Evolutionary conservation across 176 grass and related monocot species (phyloP).

Genomic region (Bonia amplexicaulis): DNA sequence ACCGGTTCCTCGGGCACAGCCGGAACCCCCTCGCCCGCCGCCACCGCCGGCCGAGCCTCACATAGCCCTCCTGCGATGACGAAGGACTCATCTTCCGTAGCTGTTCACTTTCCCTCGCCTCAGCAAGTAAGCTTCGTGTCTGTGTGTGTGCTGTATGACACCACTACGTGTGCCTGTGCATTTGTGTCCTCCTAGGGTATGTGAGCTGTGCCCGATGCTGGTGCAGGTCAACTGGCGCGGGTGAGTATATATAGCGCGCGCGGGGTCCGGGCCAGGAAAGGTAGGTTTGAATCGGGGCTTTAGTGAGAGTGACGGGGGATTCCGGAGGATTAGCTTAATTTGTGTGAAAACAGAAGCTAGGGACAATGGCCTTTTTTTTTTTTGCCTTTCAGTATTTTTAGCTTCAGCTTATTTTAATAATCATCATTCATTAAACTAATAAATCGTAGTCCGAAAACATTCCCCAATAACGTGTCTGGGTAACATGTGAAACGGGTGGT

Average conservation of each 20-base stretch:
- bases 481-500: conserved; percentile 34
- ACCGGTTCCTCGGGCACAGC: conserved; percentile 40
- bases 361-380: background rate
- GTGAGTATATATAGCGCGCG: background rate
- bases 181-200: too few species aligned
- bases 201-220: background rate
- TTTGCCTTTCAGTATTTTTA: too few species aligned
- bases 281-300: conserved; percentile 49
- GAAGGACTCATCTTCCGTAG: background rate
- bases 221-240: conserved; percentile 15
- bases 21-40: conserved; percentile 49
- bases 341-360: conserved; percentile 33
- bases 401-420: too few species aligned
- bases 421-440: too few species aligned
- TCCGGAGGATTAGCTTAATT: conserved; percentile 35
- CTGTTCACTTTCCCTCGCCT: background rate
- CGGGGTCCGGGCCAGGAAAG: conserved; percentile 35
- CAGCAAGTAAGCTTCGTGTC: background rate
- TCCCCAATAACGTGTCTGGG: background rate
- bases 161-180: background rate
- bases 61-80: conserved; percentile 30
- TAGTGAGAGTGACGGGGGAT: conserved; percentile 30
- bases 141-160: background rate
- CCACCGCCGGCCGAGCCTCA: conserved; percentile 25
- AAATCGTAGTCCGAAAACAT: too few species aligned